Conservation (phyloP, 2,329 filamentous ascomycete species). For the Alternaria triticimaculans region DNA sequence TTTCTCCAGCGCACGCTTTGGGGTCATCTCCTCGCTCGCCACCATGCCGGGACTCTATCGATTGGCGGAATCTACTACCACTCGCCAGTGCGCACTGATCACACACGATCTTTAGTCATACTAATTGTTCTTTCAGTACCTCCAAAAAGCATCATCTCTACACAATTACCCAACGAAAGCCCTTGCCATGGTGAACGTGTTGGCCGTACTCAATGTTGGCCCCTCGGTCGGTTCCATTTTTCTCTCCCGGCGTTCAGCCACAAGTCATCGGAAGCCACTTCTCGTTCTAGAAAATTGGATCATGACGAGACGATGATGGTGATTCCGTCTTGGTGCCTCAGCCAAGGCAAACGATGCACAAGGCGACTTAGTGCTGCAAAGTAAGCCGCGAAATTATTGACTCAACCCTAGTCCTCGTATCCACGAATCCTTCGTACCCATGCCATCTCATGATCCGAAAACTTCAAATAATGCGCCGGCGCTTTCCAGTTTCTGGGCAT, state of each 20-base stretch:
- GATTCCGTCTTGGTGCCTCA: constrained; percentile 7
- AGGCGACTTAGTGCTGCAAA: constrained; percentile 11
- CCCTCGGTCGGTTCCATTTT: background rate
- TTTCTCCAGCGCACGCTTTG: background rate
- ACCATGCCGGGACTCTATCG: constrained; percentile 25
- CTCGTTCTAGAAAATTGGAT: background rate
- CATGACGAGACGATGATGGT: constrained; percentile 1
- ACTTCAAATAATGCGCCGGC: background rate
- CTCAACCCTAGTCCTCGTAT: constrained; percentile 20
- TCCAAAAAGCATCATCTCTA: background rate
- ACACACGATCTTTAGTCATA: background rate
- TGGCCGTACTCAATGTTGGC: background rate
- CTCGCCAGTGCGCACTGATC: background rate
- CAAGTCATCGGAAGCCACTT: constrained; percentile 11
- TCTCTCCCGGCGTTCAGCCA: constrained; percentile 2
- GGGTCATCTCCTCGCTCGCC: constrained; percentile 11
- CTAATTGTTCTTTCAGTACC: background rate
- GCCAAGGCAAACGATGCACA: constrained; percentile 3
- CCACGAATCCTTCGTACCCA: constrained; percentile 6
- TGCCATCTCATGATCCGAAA: background rate
- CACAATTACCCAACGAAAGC: constrained; percentile 1
- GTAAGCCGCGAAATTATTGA: constrained; percentile 28
- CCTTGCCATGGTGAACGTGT: background rate
- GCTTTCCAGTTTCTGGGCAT: background rate
- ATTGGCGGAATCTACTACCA: background rate